These are phyloP conservation scores for Pythium phragmitis DNA, from an alignment of 352 stramenopile genomes.

Conservation along the genomic window DNA sequence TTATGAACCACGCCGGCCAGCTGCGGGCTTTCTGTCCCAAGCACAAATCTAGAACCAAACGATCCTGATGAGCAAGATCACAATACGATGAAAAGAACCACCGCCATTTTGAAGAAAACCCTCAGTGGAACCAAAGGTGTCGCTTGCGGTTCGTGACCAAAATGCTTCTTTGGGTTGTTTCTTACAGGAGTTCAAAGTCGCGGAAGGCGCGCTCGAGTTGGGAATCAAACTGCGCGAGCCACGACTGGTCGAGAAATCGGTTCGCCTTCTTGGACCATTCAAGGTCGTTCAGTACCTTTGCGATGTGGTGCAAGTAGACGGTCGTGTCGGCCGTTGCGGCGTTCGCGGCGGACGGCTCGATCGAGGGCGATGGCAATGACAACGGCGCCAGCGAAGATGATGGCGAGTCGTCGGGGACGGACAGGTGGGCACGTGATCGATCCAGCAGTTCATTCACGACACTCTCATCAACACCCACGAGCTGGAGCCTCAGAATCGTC, in stretches of 20 bases:
- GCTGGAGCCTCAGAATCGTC: slow-evolving; percentile 40
- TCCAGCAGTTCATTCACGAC: slow-evolving; percentile 54
- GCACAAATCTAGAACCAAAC: slow-evolving; percentile 56
- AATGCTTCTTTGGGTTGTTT: background rate
- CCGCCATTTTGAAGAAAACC: background rate
- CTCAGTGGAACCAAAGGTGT: no score
- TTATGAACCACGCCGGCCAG: slow-evolving; percentile 87
- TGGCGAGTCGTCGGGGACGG: slow-evolving; percentile 1
- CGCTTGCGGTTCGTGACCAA: background rate
- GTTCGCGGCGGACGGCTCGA: background rate
- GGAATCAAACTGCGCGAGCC: slow-evolving; percentile 78
- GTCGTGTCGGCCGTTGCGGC: background rate
- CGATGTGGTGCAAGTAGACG: slow-evolving; percentile 50
- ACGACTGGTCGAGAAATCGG: slow-evolving; percentile 75
- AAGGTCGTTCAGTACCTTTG: slow-evolving; percentile 56
- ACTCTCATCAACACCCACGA: slow-evolving; percentile 51
- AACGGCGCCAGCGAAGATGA: background rate
- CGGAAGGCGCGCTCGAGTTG: slow-evolving; percentile 71
- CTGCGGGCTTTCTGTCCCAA: slow-evolving; percentile 80
- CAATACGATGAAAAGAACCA: slow-evolving; percentile 14
- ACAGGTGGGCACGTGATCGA: slow-evolving; percentile 10
- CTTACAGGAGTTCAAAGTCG: slow-evolving; percentile 66
- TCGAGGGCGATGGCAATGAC: background rate
- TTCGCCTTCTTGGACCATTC: slow-evolving; percentile 72
- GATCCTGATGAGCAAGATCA: slow-evolving; percentile 15